Conservation (phyloP, 352 stramenopile genomes). For the Phytopythium helicoides region DNA sequence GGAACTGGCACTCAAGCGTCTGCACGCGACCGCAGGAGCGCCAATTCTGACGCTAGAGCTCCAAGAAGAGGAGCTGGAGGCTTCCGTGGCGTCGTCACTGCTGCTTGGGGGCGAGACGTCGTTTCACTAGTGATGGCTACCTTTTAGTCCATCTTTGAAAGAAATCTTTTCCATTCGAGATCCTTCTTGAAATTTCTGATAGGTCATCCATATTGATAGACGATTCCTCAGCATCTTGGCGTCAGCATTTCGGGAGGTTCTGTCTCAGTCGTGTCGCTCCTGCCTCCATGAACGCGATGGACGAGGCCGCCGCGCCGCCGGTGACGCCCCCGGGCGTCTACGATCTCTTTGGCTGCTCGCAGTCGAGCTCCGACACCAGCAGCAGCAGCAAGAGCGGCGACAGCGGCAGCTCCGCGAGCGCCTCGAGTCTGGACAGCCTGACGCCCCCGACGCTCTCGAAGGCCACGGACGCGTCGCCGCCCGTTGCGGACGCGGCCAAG, state of each 20-base stretch:
- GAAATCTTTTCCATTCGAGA: no score
- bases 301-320: not conserved
- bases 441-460: not conserved
- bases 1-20: slow-evolving; percentile 46
- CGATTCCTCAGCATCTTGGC: no score
- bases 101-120: no score
- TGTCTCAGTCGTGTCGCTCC: no score
- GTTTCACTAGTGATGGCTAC: no score
- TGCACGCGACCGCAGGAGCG: slow-evolving; percentile 24
- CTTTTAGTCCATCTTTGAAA: no score
- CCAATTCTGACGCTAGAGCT: slow-evolving; percentile 16
- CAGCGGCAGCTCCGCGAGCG: not conserved
- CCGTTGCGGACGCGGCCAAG: not conserved
- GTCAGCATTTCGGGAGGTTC: no score
- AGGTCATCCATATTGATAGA: no score
- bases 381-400: not conserved
- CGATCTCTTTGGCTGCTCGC: slow-evolving; percentile 3
- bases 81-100: no score
- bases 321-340: slow-evolving; percentile 3
- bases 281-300: not conserved
- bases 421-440: not conserved
- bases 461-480: not conserved
- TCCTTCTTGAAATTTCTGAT: no score
- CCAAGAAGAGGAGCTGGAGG: slow-evolving; percentile 2
- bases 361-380: not conserved